Base-by-base conservation (phyloP, 495 filamentous ascomycete species). In the Acidiella bohemica region DNA sequence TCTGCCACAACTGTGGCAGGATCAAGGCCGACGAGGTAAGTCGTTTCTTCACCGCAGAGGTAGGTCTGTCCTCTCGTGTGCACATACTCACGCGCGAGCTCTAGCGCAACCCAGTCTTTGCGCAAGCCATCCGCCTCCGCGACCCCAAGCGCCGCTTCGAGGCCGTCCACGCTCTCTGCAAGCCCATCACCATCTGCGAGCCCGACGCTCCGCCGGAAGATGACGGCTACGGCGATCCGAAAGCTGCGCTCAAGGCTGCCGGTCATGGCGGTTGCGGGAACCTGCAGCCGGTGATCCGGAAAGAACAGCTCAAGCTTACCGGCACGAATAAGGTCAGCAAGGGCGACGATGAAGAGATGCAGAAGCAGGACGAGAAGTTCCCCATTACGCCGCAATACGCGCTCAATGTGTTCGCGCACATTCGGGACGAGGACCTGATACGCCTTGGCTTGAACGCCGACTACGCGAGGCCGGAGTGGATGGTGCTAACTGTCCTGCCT, bases 1-100 rank as follows among this genome's bases (percentile, higher is more conserved):
- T 96, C 55, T 99, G 90, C 70, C 87, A 90, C 64, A 93, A 90
- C 63, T 99, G 90, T 68, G 84, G 85, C 59, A 94, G 84, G 70
- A 80, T 96, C 50, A 71, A 90, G 62, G 76, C 82, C 56, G 85
- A 94, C 71, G 79, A 80, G 76, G 88, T 95, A 74, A 84, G 90
- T 84, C 28, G 17, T 19, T 40, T 37, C 31, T 13, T 20, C 75
- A 68, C 67, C 62, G 67, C 12, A 22, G n/a, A 46, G 14, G 37
- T 46, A 41, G 39, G 36, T 39, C 42, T 21, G 34, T 13, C 42
- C 53, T 56, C 57, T 57, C 36, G 59, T 57, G 53, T 55, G n/a
- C n/a, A n/a, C n/a, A n/a, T n/a, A n/a, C n/a, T n/a, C n/a, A n/a
- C n/a, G n/a, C n/a, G n/a, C n/a, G n/a, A 27, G 39, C 54, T 46